Evolutionary conservation across 768 basidiomycete species (phyloP).

Genomic region (Kwoniella sp.): DNA sequence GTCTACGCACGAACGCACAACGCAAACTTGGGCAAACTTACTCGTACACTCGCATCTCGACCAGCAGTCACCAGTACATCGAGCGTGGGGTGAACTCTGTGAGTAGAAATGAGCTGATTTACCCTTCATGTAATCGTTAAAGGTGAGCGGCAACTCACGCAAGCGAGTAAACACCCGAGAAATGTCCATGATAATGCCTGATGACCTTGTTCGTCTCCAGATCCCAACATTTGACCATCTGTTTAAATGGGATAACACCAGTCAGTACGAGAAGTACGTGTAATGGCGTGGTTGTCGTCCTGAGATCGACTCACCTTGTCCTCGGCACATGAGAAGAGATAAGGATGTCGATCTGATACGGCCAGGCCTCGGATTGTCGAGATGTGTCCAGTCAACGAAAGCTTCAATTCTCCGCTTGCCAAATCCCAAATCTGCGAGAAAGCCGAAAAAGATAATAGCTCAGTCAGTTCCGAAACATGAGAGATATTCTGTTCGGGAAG

Average conservation of each 20-base stretch:
- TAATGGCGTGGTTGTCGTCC: slow-evolving; percentile 1
- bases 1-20: not conserved
- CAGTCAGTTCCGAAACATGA: too few relatives aligned
- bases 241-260: slow-evolving; percentile 1
- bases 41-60: slow-evolving; percentile 92
- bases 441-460: not conserved
- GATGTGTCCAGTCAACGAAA: slow-evolving; percentile 97
- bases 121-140: slow-evolving; percentile 64
- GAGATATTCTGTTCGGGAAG: too few relatives aligned
- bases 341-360: slow-evolving; percentile 89
- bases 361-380: slow-evolving; percentile 93
- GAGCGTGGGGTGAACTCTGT: slow-evolving; percentile 84
- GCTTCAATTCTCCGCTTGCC: slow-evolving; percentile 92
- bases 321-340: slow-evolving; percentile 95
- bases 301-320: slow-evolving; percentile 72
- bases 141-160: slow-evolving; percentile 68
- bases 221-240: slow-evolving; percentile 99
- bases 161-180: slow-evolving; percentile 94
- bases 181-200: slow-evolving; percentile 95
- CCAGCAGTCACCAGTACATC: slow-evolving; percentile 94
- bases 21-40: slow-evolving; percentile 26
- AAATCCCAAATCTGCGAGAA: slow-evolving; percentile 86
- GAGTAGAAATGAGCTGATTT: not conserved
- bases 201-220: slow-evolving; percentile 98
- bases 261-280: too few relatives aligned